Conservation (phyloP, 2,329 filamentous ascomycete species). For the Tolypocladium pustulatum region DNA sequence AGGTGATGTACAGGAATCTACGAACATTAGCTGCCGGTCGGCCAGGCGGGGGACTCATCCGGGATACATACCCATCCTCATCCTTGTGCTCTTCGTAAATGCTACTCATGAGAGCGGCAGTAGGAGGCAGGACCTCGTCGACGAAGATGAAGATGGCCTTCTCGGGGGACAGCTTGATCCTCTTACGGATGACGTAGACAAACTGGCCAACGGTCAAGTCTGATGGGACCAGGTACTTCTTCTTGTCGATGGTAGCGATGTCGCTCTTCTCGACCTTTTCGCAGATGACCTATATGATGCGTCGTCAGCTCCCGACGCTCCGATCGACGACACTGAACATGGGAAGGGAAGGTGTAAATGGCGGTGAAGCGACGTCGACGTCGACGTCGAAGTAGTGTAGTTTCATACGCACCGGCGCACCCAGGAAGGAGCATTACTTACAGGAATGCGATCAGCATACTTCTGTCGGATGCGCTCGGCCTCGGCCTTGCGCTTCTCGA, state of each 20-base stretch:
- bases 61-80: slow-evolving; percentile 48
- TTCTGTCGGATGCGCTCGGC: slow-evolving; percentile 99
- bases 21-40: background rate
- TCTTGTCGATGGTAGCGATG: slow-evolving; percentile 99
- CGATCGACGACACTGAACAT: background rate
- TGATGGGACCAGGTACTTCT: slow-evolving; percentile 97
- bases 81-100: slow-evolving; percentile 99
- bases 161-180: slow-evolving; percentile 98
- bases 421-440: slow-evolving; percentile 40
- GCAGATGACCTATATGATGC: slow-evolving; percentile 71
- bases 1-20: slow-evolving; percentile 97
- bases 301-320: background rate
- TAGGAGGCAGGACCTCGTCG: slow-evolving; percentile 93
- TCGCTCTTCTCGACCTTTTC: slow-evolving; percentile 99
- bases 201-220: slow-evolving; percentile 99
- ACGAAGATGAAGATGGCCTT: slow-evolving; percentile 99
- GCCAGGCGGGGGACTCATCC: background rate
- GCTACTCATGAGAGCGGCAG: slow-evolving; percentile 95
- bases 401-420: background rate
- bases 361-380: background rate
- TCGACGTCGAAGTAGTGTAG: background rate
- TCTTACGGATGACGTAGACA: slow-evolving; percentile 99
- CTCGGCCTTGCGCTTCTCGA: slow-evolving; percentile 99
- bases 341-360: background rate
- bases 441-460: slow-evolving; percentile 95